Conservation (phyloP, 2,329 filamentous ascomycete genomes). For the Lasiodiplodia theobromae region DNA sequence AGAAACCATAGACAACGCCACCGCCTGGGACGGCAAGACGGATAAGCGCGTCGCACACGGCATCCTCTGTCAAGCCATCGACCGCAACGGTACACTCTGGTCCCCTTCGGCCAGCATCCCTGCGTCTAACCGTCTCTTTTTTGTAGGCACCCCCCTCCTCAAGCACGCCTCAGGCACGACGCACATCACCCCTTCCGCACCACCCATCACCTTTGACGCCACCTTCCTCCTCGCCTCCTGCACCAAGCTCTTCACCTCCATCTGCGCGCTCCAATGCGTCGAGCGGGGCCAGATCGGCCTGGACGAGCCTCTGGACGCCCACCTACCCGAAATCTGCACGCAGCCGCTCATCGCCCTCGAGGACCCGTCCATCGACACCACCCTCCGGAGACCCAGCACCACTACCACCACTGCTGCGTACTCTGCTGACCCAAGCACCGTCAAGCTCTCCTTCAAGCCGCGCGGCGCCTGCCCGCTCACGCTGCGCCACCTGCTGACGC, state of each 20-base stretch:
- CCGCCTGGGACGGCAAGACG: not conserved
- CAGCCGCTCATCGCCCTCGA: slow-evolving; percentile 31
- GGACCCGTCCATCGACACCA: not conserved
- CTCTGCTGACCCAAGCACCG: not conserved
- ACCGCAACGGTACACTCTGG: not conserved
- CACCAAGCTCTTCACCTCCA: slow-evolving; percentile 48
- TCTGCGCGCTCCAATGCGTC: slow-evolving; percentile 44
- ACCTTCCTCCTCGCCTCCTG: slow-evolving; percentile 40
- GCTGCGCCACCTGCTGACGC: slow-evolving; percentile 54
- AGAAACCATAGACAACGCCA: not conserved
- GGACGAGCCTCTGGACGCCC: slow-evolving; percentile 34
- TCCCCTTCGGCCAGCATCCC: not conserved
- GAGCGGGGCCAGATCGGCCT: slow-evolving; percentile 43
- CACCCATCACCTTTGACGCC: not conserved
- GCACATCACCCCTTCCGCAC: not conserved
- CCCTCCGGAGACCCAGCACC: not conserved
- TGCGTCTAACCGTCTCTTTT: not conserved
- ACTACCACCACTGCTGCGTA: no score
- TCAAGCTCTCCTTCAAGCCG: slow-evolving; percentile 30
- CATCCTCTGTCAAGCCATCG: not conserved
- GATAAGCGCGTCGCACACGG: not conserved
- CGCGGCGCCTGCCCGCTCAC: slow-evolving; percentile 41
- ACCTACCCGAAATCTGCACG: slow-evolving; percentile 37
- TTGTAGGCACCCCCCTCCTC: slow-evolving; percentile 3
- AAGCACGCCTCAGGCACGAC: not conserved